A percentile compares a stretch with the other conserved stretches of the same genome.
Evolutionary conservation across 768 basidiomycete species (phyloP).

Genomic region (Rubroboletus pulcherrimus): DNA sequence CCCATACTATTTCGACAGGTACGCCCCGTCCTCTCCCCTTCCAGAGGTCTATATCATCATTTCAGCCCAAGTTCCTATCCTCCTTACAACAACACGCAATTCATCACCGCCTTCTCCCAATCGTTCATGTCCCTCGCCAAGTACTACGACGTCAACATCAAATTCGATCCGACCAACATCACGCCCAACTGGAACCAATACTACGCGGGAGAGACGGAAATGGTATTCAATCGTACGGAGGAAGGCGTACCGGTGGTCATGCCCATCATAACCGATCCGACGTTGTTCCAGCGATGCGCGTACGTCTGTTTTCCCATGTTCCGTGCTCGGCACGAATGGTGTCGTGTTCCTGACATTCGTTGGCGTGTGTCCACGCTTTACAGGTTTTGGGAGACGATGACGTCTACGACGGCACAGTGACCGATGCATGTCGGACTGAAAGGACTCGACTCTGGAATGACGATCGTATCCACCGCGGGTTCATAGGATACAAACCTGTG

Average conservation of each 20-base stretch:
- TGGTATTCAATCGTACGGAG: conserved; percentile 14
- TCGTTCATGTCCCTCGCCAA: conserved; percentile 24
- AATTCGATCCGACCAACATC: conserved; percentile 14
- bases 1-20: conserved; percentile 39
- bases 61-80: neutral
- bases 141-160: conserved; percentile 22
- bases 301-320: neutral
- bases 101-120: conserved; percentile 27
- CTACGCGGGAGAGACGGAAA: conserved; percentile 4
- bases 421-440: neutral
- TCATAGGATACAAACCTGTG: neutral
- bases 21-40: neutral
- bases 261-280: conserved; percentile 3
- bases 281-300: conserved; percentile 8
- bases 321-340: too few relatives aligned
- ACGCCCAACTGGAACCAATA: conserved; percentile 15
- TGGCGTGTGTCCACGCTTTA: neutral
- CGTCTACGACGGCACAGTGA: conserved; percentile 9
- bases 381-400: conserved; percentile 18
- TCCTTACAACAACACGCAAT: conserved; percentile 25
- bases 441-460: neutral
- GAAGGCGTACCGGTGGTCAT: neutral
- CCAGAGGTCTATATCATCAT: neutral
- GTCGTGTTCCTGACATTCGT: neutral
- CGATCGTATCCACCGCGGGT: too few relatives aligned